These are phyloP conservation scores for Opeltia flavorubescens DNA, from an alignment of 495 filamentous ascomycete genomes.

Conservation along the genomic window DNA sequence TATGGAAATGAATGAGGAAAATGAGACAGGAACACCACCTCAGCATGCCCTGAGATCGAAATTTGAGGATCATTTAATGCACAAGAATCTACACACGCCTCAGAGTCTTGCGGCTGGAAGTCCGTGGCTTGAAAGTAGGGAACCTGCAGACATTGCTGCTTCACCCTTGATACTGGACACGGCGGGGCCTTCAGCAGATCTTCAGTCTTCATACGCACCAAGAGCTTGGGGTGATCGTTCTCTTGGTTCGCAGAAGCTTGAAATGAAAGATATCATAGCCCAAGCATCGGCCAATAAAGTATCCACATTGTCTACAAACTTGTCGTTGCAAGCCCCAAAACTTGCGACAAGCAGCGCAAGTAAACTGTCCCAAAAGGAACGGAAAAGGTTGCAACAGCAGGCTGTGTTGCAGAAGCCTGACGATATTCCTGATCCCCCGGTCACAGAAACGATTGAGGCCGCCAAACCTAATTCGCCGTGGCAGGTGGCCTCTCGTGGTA, in stretches of 20 bases:
- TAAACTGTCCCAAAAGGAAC: slow-evolving; percentile 79
- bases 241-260: slow-evolving; percentile 47
- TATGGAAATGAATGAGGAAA: slow-evolving; percentile 66
- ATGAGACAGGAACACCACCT: slow-evolving; percentile 4
- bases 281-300: slow-evolving; percentile 48
- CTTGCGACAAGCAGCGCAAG: slow-evolving; percentile 17
- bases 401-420: slow-evolving; percentile 17
- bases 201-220: slow-evolving; percentile 1
- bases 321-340: slow-evolving; percentile 32
- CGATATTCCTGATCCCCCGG: slow-evolving; percentile 1
- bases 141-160: background rate
- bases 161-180: background rate
- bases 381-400: slow-evolving; percentile 67
- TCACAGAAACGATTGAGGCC: slow-evolving; percentile 21
- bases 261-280: slow-evolving; percentile 72
- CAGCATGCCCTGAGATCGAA: background rate
- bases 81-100: background rate
- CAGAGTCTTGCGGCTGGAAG: background rate
- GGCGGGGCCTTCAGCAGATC: slow-evolving; percentile 3
- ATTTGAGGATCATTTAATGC: background rate
- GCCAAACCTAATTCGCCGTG: slow-evolving; percentile 51
- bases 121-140: background rate
- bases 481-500: slow-evolving; percentile 33
- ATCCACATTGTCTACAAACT: slow-evolving; percentile 60
- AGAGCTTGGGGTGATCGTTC: slow-evolving; percentile 47